Evolutionary conservation across 2,329 filamentous ascomycete species (phyloP).

Genomic region (Penicillium sp.): DNA sequence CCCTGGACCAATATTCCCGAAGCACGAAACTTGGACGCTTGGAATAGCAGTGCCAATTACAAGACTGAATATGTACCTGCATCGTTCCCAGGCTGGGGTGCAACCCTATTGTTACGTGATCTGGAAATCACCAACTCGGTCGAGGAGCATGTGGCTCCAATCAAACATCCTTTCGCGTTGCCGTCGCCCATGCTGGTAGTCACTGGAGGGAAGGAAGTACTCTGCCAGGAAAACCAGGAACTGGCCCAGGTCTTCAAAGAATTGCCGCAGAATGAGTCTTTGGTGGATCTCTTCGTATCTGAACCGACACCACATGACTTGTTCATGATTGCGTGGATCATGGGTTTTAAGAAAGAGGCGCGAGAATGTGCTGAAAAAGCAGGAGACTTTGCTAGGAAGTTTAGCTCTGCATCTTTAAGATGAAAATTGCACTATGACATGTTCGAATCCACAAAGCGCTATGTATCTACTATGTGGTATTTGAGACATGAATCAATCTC

Average conservation of each 20-base stretch:
- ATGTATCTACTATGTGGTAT: background rate
- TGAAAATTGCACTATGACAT: background rate
- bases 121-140: background rate
- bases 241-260: conserved; percentile 12
- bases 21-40: background rate
- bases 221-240: conserved; percentile 15
- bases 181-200: conserved; percentile 28
- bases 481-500: background rate
- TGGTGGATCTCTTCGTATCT: conserved; percentile 18
- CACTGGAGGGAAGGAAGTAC: conserved; percentile 9
- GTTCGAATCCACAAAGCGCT: background rate
- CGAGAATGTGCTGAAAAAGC: conserved; percentile 17
- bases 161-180: conserved; percentile 24
- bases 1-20: conserved; percentile 16
- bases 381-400: conserved; percentile 17
- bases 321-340: conserved; percentile 24
- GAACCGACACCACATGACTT: conserved; percentile 23
- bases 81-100: background rate
- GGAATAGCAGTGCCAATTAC: conserved; percentile 1
- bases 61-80: conserved; percentile 4
- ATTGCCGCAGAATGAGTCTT: conserved; percentile 11
- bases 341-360: conserved; percentile 20
- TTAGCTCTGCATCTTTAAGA: too few species aligned
- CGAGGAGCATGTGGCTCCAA: conserved; percentile 21
- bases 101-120: background rate